Percentiles rank a stretch among this genome's conserved stretches.
These are phyloP conservation scores for Chrysophaeum taylorii DNA, from an alignment of 352 stramenopile species.

Conservation along the genomic window DNA sequence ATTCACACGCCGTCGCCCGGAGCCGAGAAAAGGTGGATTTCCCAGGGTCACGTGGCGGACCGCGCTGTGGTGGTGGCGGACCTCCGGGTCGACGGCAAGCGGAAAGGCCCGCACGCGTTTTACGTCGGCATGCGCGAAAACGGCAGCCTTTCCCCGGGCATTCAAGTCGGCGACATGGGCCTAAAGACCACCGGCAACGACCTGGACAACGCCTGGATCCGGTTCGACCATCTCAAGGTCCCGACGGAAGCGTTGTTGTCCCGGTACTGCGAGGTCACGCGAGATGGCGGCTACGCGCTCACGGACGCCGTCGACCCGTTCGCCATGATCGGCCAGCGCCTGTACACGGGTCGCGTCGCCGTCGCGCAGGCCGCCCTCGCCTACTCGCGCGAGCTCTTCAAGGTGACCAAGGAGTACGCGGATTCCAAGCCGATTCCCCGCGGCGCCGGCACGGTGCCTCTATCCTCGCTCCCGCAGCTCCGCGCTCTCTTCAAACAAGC, in stretches of 20 bases:
- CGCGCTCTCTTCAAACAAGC: slow-evolving; percentile 30
- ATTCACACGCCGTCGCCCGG: slow-evolving; percentile 32
- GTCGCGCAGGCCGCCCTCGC: slow-evolving; percentile 32
- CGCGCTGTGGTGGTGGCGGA: slow-evolving; percentile 33
- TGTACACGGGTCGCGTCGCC: slow-evolving; percentile 37
- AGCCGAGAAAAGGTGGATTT: slow-evolving; percentile 41
- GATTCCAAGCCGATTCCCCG: slow-evolving; percentile 22
- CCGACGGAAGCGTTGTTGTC: slow-evolving; percentile 20
- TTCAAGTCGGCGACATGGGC: slow-evolving; percentile 36
- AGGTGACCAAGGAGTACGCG: slow-evolving; percentile 26
- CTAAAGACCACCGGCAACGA: slow-evolving; percentile 35
- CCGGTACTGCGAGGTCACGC: slow-evolving; percentile 30
- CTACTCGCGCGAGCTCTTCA: slow-evolving; percentile 25
- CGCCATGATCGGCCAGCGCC: slow-evolving; percentile 35
- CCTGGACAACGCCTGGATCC: slow-evolving; percentile 37
- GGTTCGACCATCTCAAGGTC: slow-evolving; percentile 30
- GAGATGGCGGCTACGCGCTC: slow-evolving; percentile 25
- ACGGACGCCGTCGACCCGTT: slow-evolving; percentile 14
- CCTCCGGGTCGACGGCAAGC: slow-evolving; percentile 29
- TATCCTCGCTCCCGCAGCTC: slow-evolving; percentile 32
- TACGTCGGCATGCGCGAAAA: slow-evolving; percentile 31
- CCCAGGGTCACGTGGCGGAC: slow-evolving; percentile 28
- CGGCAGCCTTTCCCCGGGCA: slow-evolving; percentile 22
- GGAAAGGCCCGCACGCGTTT: slow-evolving; percentile 33
- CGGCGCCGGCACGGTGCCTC: slow-evolving; percentile 16